Base-by-base conservation (phyloP, 2,329 filamentous ascomycete genomes). In the Ciborinia camelliae region DNA sequence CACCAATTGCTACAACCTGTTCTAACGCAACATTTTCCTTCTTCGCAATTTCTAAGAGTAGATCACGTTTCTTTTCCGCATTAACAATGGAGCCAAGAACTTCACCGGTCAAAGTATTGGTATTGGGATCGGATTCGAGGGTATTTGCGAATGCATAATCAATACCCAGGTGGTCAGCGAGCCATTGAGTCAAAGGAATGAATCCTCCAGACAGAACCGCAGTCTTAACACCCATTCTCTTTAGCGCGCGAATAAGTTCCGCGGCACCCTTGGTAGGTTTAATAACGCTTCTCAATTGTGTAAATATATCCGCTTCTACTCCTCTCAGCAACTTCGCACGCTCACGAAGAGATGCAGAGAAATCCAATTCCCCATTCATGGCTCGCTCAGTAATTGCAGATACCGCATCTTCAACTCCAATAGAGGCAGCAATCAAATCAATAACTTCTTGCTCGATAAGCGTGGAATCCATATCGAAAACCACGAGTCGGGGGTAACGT, bases 381-480 rank as follows among this genome's bases (percentile, higher is more conserved):
- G 95, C 94, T 41, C 92, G 89, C 66, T 89, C 89, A 0, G 95
- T 99, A 71, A 99, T 98, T 72, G 89, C 86, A 12, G 92, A 90
- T 47, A 99, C 94, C 72, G 90, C 81, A 62, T 87, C 87, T 71
- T 91, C 87, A n/a, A 96, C 84, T 61, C 92, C 91, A 2, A 97
- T 86, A 45, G 90, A 90, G 62, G 90, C 87, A 4, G 95, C 95
- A 64, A 99, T 88, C 73, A 98, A 88, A 77, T 99, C 95, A 75
- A 99, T 98, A 67, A 97, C 93, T 79, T 99, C 95, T 77, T 99
- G 93, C 62, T 94, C 90, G 75, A 99, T 98, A 66, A 99, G 84
- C 0, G 95, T 99, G 77, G 90, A 95, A 79, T 99, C 95, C 95
- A 99, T 99, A 77, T 99, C 95, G 74, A 99, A 99, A 39, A 97